These are phyloP conservation scores for Striga hermonthica DNA, from an alignment of 305 asterid genomes.

Conservation along the genomic window DNA sequence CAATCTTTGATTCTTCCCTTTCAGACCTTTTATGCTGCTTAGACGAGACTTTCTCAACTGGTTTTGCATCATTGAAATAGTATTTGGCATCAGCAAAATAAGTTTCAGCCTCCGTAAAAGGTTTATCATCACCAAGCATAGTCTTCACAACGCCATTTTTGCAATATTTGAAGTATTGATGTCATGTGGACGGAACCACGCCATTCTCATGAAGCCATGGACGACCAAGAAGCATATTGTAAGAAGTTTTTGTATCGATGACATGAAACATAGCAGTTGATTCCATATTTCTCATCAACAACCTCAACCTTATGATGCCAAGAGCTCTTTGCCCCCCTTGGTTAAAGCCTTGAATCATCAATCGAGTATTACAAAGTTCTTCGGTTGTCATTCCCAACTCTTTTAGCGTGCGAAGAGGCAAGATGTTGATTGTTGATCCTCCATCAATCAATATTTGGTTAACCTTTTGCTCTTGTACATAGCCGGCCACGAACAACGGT, in stretches of 20 bases:
- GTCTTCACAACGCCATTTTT: not conserved
- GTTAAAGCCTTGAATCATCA: constrained; percentile 7
- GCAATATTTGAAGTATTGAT: not conserved
- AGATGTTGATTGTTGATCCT: not conserved
- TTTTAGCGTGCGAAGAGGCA: not conserved
- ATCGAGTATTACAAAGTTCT: not conserved
- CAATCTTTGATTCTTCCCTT: too few species aligned
- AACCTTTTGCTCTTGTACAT: not conserved
- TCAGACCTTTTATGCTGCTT: not conserved
- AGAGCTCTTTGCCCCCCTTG: not conserved
- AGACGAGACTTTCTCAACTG: not conserved
- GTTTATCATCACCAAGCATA: not conserved
- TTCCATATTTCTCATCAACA: not conserved
- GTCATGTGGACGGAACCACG: not conserved
- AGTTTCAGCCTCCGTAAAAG: not conserved
- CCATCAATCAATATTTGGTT: not conserved
- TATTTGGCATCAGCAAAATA: not conserved
- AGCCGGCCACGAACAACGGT: not conserved
- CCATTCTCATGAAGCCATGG: constrained; percentile 4
- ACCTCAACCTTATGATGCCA: not conserved
- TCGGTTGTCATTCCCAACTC: not conserved
- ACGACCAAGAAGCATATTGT: not conserved
- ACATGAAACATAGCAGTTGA: not conserved
- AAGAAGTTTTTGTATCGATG: not conserved
- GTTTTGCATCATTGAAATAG: not conserved